Evolutionary conservation across 2,329 filamentous ascomycete genomes (phyloP).

Genomic region (Aspergillus candidus): DNA sequence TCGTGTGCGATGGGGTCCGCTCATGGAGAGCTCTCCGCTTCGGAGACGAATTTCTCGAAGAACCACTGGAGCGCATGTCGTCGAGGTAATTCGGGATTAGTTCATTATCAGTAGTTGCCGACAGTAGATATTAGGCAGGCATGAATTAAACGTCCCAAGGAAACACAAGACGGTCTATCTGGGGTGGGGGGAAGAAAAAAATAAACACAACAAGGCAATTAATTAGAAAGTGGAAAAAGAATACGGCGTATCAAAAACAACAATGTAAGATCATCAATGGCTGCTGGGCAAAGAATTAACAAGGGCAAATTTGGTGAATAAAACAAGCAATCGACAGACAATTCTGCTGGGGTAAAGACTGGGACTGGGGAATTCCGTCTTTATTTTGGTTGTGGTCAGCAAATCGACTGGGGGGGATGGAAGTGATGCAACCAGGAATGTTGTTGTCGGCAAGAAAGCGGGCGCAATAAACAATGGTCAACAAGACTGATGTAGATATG

Average conservation of each 20-base stretch:
- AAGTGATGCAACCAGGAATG: slow-evolving; percentile 4
- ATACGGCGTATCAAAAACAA: not conserved
- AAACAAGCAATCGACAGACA: not conserved
- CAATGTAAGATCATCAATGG: slow-evolving; percentile 7
- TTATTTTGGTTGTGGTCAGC: slow-evolving; percentile 4
- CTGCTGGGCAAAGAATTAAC: not conserved
- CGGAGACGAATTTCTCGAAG: slow-evolving; percentile 27
- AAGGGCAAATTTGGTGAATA: not conserved
- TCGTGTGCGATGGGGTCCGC: slow-evolving; percentile 41
- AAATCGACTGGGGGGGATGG: no score
- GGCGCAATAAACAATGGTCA: slow-evolving; percentile 25
- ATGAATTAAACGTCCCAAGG: not conserved
- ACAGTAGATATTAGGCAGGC: slow-evolving; percentile 5
- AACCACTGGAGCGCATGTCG: slow-evolving; percentile 30
- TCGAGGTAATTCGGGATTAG: slow-evolving; percentile 18
- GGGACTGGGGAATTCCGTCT: not conserved
- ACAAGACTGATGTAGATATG: slow-evolving; percentile 16
- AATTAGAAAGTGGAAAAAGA: slow-evolving; percentile 5
- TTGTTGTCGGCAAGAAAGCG: no score
- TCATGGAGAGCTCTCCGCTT: slow-evolving; percentile 42
- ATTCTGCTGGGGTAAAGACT: not conserved
- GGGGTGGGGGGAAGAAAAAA: slow-evolving; percentile 5
- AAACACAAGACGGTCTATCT: no score
- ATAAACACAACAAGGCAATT: slow-evolving; percentile 7
- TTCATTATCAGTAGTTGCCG: slow-evolving; percentile 23